Evolutionary conservation across 2,329 filamentous ascomycete species (phyloP).

Genomic region (Huntiella moniliformis): DNA sequence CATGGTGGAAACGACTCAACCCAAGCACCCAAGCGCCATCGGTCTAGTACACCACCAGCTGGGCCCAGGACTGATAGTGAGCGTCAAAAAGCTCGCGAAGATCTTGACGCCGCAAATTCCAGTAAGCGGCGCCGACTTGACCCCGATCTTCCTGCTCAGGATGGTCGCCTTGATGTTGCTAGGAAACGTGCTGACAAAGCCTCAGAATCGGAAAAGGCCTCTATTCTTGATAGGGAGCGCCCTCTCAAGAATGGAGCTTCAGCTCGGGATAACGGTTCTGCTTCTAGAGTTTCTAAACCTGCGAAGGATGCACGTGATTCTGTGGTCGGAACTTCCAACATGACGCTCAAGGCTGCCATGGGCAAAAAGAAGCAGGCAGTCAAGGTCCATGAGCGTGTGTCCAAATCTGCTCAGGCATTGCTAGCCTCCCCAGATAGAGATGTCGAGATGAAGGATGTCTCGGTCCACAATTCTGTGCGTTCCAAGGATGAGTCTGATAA

Average conservation of each 20-base stretch:
- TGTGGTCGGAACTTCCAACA: slow-evolving; percentile 14
- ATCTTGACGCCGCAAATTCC: slow-evolving; percentile 25
- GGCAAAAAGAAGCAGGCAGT: slow-evolving; percentile 24
- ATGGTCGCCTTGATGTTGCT: slow-evolving; percentile 15
- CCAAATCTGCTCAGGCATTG: slow-evolving; percentile 16
- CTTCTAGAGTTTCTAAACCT: slow-evolving; percentile 10
- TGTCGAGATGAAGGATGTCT: slow-evolving; percentile 32
- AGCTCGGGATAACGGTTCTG: slow-evolving; percentile 5
- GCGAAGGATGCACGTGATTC: slow-evolving; percentile 11
- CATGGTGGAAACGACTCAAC: slow-evolving; percentile 31
- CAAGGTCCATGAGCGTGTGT: slow-evolving; percentile 6
- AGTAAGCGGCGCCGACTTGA: slow-evolving; percentile 45
- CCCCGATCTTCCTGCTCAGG: slow-evolving; percentile 24
- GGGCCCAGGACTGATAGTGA: slow-evolving; percentile 24
- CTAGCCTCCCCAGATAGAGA: slow-evolving; percentile 29
- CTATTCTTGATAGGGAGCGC: slow-evolving; percentile 18
- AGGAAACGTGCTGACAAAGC: slow-evolving; percentile 17
- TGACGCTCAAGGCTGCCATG: slow-evolving; percentile 19
- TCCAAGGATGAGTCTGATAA: slow-evolving; percentile 20
- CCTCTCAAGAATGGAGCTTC: slow-evolving; percentile 20
- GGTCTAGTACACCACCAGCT: slow-evolving; percentile 40
- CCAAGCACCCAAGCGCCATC: slow-evolving; percentile 35
- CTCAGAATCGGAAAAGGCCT: slow-evolving; percentile 1
- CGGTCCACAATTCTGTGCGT: neutral
- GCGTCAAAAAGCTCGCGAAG: slow-evolving; percentile 27